Base-by-base conservation (phyloP, 2,329 filamentous ascomycete species). In the Pseudogymnoascus sp. region DNA sequence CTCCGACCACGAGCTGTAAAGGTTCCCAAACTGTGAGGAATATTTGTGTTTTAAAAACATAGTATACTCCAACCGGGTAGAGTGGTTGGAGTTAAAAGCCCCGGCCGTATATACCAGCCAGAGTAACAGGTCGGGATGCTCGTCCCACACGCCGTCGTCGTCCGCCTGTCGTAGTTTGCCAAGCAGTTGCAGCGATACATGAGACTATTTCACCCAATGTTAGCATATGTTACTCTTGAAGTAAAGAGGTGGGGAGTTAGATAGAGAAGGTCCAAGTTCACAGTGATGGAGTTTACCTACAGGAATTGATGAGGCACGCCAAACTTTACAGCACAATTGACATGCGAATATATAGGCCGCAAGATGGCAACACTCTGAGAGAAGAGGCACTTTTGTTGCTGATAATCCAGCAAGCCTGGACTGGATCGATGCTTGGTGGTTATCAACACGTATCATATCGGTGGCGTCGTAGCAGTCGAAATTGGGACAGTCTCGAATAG, bases 391-490 rank as follows among this genome's bases (percentile, higher is more conserved):
- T 0, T 12, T 2, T 8, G 65, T 66, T 4, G 64, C 63, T 2
- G 76, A 63, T 2, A 77, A 63, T 6, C 58, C 44, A 2, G 68
- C 68, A 0, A 79, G 67, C 33, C 75, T 70, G 0, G 76, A 78
- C 38, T 79, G 76, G 10, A 79, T 75, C 2, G 73, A 78, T 39
- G 76, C 77, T 36, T 70, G 71, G 7, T 78, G 76, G 35, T 76
- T 75, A 39, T 79, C 70, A 25, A 79, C 71, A 7, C 65, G 63
- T 41, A 70, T 64, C 65, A 77, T 74, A 2, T 66, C 64, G 0
- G 71, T 55, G 0, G 59, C 58, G 36, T 74, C 69, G 1, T 66
- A 65, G 0, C 4, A 63, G 0, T 12, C 59, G 29, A 66, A 68
- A 29, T 55, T 7, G 10, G 67, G 7, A 17, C 60, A 42, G 1